A percentile compares a stretch with the other conserved stretches of the same genome.
Evolutionary conservation across 108 stramenopile genomes (phyloP).

Genomic region (Fistulifera pelliculosa): DNA sequence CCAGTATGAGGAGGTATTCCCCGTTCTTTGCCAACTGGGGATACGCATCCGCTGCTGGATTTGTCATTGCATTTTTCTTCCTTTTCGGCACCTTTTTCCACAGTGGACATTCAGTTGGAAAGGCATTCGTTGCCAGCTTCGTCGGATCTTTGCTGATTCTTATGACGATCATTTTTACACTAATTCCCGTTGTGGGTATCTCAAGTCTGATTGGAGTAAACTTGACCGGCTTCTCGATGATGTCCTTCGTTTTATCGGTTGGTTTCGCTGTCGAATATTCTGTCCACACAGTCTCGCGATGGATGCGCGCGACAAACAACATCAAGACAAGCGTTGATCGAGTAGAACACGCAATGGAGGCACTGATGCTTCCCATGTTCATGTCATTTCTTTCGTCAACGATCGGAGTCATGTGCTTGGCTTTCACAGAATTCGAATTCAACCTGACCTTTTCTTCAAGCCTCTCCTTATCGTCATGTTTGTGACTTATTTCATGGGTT

Average conservation of each 20-base stretch:
- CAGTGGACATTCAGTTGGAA: background rate
- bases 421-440: constrained; percentile 44
- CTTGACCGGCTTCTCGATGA: constrained; percentile 29
- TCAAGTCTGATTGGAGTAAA: constrained; percentile 20
- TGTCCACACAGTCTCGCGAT: constrained; percentile 33
- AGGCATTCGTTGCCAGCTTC: constrained; percentile 20
- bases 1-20: constrained; percentile 30
- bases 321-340: constrained; percentile 18
- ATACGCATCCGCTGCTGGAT: constrained; percentile 18
- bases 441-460: constrained; percentile 34
- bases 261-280: constrained; percentile 35
- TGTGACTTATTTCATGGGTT: constrained; percentile 38
- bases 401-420: constrained; percentile 32
- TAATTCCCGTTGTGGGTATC: constrained; percentile 30
- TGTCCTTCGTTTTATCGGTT: constrained; percentile 32
- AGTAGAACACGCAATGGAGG: constrained; percentile 32
- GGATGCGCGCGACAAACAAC: constrained; percentile 13
- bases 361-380: constrained; percentile 29
- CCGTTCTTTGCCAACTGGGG: constrained; percentile 15
- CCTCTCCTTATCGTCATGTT: constrained; percentile 37
- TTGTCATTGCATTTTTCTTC: constrained; percentile 25
- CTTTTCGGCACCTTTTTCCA: constrained; percentile 13
- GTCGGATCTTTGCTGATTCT: constrained; percentile 27
- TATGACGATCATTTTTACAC: constrained; percentile 14
- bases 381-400: constrained; percentile 26